Evolutionary conservation across 805 yeast genomes (phyloP), one percentile per base, ranked within the genome.

Genomic region (Cephaloascus albidus): DNA sequence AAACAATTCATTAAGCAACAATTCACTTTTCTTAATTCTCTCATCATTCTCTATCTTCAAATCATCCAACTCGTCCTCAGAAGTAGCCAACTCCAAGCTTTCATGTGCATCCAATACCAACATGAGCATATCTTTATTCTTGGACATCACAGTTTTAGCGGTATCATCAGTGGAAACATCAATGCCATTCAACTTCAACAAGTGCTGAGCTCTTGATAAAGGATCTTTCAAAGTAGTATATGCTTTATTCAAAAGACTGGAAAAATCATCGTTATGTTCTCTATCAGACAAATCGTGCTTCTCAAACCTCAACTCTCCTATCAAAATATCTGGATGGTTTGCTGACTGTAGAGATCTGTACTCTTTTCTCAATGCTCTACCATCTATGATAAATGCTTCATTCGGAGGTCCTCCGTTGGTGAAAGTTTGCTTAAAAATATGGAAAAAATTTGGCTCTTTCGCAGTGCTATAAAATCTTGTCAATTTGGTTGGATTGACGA

Each of bases 81-180:
- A 61, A 1, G 65, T 61, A 4, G 86, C 80, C 46, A 76, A 76
- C 44, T 85, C 94, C 41, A 89, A 62, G 33, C 76, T 73, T 57
- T 90, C 98, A 54, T 89, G 93, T 3, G 86, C 77, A 46, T 87
- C 94, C 60, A 90, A 65, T 18, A 90, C 83, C 35, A 76, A 76
- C 81, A 86, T 74, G 33, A 90, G 61, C 52, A 85, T 61, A 14
- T 64, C 71, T 41, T 80, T 76, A 43, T 77, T 75, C 37, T 58
- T 61, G 37, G 61, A 66, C 48, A 65, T 76, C 44, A 60, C 59
- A 36, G 50, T 55, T 57, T 57, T 65, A 45, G 70, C 54, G 2
- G 54, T 56, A 4, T 76, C 78, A 48, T 89, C 96, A 19, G 73
- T 60, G 8, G 69, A 64, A 27, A 84, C 60, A 46, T 84, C 86